Conservation (phyloP, 73 alveolate genomes). For the Paramecium bursaria region DNA sequence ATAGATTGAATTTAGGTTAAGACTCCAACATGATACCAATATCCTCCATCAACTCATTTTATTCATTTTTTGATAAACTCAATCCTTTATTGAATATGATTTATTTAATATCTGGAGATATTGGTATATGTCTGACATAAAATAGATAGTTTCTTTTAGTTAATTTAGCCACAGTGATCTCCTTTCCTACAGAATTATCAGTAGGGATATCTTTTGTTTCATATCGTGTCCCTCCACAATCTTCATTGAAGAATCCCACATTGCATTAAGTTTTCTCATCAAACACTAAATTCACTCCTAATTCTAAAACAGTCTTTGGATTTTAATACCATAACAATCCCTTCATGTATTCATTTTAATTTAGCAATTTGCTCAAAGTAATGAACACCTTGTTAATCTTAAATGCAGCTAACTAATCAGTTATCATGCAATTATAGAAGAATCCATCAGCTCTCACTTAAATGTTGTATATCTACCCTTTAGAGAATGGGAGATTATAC, state of each 20-base stretch:
- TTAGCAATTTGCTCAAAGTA: not conserved
- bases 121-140: slow-evolving; percentile 41
- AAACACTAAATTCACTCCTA: slow-evolving; percentile 13
- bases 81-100: slow-evolving; percentile 10
- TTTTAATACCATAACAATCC: slow-evolving; percentile 22
- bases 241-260: slow-evolving; percentile 11
- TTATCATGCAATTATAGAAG: slow-evolving; percentile 15
- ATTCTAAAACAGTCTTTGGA: slow-evolving; percentile 22
- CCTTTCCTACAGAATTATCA: slow-evolving; percentile 6
- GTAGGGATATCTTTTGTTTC: not conserved
- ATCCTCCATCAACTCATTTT: not conserved
- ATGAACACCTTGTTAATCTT: not conserved
- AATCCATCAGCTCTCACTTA: slow-evolving; percentile 25
- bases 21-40: not conserved
- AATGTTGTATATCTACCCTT: not conserved
- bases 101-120: slow-evolving; percentile 8
- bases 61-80: not conserved
- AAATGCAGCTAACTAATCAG: slow-evolving; percentile 11
- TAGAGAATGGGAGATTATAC: not conserved
- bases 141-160: not conserved
- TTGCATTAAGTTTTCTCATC: not conserved
- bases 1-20: slow-evolving; percentile 1
- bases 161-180: slow-evolving; percentile 2
- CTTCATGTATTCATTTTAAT: slow-evolving; percentile 11
- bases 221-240: not conserved